These are phyloP conservation scores for Neoarthrinium moseri DNA, from an alignment of 2,329 filamentous ascomycete species.

Conservation along the genomic window DNA sequence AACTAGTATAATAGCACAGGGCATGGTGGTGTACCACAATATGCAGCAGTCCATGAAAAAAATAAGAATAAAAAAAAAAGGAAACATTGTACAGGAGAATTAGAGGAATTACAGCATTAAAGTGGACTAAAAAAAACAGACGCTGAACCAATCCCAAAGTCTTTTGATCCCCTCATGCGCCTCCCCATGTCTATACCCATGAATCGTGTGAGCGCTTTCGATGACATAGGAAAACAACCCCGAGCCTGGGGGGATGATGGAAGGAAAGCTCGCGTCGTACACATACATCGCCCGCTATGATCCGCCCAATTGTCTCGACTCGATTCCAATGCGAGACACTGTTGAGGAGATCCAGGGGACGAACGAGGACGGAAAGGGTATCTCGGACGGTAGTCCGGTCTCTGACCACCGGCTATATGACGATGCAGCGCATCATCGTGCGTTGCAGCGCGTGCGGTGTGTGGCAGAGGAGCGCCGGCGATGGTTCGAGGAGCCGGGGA, in stretches of 20 bases:
- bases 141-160: background rate
- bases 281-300: no score
- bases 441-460: background rate
- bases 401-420: background rate
- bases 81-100: no score
- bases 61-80: no score
- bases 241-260: background rate
- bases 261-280: no score
- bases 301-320: no score
- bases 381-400: background rate
- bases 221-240: background rate
- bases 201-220: background rate
- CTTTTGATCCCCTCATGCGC: no score
- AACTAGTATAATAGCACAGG: no score
- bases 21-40: no score
- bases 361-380: background rate
- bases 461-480: background rate
- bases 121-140: background rate
- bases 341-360: no score
- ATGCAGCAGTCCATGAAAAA: background rate
- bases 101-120: background rate
- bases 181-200: background rate
- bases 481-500: background rate
- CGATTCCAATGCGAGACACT: no score
- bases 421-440: constrained; percentile 3